Evolutionary conservation across 78 protist genomes (phyloP).

Genomic region (Speleostelium caveatum): DNA sequence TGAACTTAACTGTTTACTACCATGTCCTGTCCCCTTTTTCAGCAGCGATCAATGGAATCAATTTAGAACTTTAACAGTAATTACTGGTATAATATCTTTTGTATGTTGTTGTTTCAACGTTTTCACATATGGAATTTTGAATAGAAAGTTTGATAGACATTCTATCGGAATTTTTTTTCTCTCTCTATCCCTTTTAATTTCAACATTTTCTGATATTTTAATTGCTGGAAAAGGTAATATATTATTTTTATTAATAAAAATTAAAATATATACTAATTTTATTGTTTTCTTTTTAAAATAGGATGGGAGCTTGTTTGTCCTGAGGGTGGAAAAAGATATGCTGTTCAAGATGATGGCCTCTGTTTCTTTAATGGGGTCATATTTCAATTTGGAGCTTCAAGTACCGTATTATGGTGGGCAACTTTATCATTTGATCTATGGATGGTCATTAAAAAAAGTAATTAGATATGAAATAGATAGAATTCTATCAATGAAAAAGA

Average conservation of each 20-base stretch:
- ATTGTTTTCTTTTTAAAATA: too few relatives aligned
- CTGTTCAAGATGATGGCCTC: conserved; percentile 13
- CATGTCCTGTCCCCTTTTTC: conserved; percentile 55
- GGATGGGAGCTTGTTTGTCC: conserved; percentile 46
- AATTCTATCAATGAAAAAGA: neutral
- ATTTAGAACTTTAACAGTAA: neutral
- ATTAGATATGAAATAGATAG: too few relatives aligned
- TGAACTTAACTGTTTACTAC: conserved; percentile 17
- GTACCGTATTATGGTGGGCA: conserved; percentile 44
- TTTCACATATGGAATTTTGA: conserved; percentile 34
- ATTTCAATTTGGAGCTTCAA: conserved; percentile 62
- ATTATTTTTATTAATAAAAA: too few relatives aligned
- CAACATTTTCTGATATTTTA: conserved; percentile 22
- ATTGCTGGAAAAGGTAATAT: too few relatives aligned
- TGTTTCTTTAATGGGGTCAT: conserved; percentile 66
- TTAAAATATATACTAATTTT: too few relatives aligned
- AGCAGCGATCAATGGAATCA: conserved; percentile 11
- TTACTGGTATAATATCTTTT: conserved; percentile 18
- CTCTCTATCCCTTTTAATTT: conserved; percentile 24
- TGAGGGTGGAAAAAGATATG: conserved; percentile 58
- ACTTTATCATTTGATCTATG: conserved; percentile 57
- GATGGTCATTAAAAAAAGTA: conserved; percentile 43
- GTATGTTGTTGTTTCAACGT: conserved; percentile 40
- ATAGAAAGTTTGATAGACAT: conserved; percentile 61
- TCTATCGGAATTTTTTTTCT: conserved; percentile 37